Base-by-base conservation (phyloP, 2,329 filamentous ascomycete species). In the Talaromyces pinophilus region DNA sequence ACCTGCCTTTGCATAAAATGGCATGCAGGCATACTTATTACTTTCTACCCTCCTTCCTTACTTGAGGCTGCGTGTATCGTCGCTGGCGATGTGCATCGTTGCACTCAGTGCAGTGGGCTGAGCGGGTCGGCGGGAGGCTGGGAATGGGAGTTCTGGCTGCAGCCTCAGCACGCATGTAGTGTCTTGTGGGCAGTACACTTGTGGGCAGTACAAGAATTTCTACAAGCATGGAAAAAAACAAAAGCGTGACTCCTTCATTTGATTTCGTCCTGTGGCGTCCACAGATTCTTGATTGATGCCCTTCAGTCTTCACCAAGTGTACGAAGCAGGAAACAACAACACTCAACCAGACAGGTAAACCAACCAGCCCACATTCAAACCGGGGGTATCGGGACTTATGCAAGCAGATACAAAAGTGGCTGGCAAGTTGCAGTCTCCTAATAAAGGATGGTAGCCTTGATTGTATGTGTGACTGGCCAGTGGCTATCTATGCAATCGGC, bases 381-480 rank as follows among this genome's bases (percentile, higher is more conserved):
- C 30, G 17, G 52, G 25, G 50, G 8, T 13, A 4, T 13, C 17
- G 50, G 50, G 50, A 11, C 50, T 13, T 35, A 55, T 55, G 50
- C 50, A 33, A 19, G 50, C 28, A 28, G 50, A 55, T 28, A 55
- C 50, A 10, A 55, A 55, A 19, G 28, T 35, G 28, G 28, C 17
- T 35, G 28, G 28, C 52, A 33, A 38, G 30, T 38, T 55, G 30
- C 28, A 38, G n/a, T 57, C 30, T 40, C 30, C 17, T 35, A 19
- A 25, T 25, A 38, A 38, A 30, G 50, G 30, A 35, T 17, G 22
- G 48, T 52, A 52, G 25, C 25, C 48, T 28, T 28, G 48, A 52
- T 52, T 28, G 48, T 38, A 55, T 55, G 52, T 35, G 52, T 55
- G 52, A 55, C 52, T 55, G 52, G 25, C 25, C 25, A 25, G 25